Base-by-base conservation (phyloP, 2,329 filamentous ascomycete species). In the Exophiala sideris region DNA sequence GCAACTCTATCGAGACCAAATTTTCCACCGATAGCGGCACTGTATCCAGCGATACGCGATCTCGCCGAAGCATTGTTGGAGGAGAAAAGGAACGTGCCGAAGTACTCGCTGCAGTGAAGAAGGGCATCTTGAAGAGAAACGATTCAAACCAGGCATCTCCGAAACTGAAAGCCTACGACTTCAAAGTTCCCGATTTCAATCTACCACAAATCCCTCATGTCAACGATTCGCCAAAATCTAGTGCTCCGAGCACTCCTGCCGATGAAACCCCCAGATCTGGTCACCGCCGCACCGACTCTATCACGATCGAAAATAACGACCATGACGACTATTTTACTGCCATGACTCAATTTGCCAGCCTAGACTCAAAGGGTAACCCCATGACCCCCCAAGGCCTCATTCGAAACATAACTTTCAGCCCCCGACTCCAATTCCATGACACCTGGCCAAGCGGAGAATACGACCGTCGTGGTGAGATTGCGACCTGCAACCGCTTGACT, bases 381-480 rank as follows among this genome's bases (percentile, higher is more conserved):
- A 83, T 80, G 54, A 95, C 91, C 3, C 90, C 91, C 1, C 83
- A 87, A 46, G 82, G 78, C 62, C 81, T 84, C 1, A 87, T 83
- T 0, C 78, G 79, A 58, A 82, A 79, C 65, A 85, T 86, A 62
- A 78, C 75, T 57, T 99, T 97, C 72, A 97, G 91, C 66, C 92
- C 92, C 44, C 85, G 92, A 38, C 90, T 97, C 48, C 85, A 96
- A 59, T 97, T 96, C 70, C 85, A 96, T 69, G 94, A 99, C 67
- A 97, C 91, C 6, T 99, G 91, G 91, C 91, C 91, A 2, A 89
- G 87, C 67, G 87, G 88, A 65, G 94, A 99, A 70, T 99, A 99
- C 68, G 94, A 99, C 70, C 88, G 94, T 58, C 85, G 94, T 50
- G 94, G 94, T 50, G 94, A 99, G 57, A 88, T 97, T 74, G 91